Evolutionary conservation across 129 eudicot species (phyloP), one percentile per base, ranked within the genome.

Genomic region (Flaveria robusta): DNA sequence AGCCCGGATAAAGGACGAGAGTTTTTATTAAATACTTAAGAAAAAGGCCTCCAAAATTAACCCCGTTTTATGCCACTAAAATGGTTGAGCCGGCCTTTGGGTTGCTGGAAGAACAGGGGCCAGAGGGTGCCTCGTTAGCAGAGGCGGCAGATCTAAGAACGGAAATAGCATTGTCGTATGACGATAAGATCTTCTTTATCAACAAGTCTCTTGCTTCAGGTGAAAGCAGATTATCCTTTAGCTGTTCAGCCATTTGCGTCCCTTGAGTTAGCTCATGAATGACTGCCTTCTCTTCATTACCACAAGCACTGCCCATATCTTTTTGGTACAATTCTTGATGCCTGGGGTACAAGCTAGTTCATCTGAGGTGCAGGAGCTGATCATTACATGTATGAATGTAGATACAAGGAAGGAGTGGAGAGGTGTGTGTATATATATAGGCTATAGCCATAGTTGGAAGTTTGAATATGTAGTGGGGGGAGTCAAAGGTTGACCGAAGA

Each of bases 231-330:
- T 89, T 88, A 77, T 72, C 34, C 72, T 79, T 86, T 1, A 92
- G 88, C 84, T 92, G 89, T 80, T 81, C 82, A 54, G 93, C 84
- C 68, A 86, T 76, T 79, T 92, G 84, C 81, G 84, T 75, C 41
- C 93, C 97, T 68, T 89, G 91, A 64, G 76, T 68, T 0, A 92
- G 83, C 66, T 89, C 97, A 79, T 82, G 84, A 74, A 85, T 70
- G 43, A 92, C 78, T 26, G 68, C 54, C 42, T 72, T 77, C 18
- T 84, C 74, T 58, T 83, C 85, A 76, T 79, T 56, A 39, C 29
- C 73, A 42, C 56, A 73, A 76, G 64, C 75, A 77, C 69, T 68
- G 18, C 80, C 93, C 97, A 92, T 78, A 11, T 68, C 15, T 23
- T 9, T 9, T 24, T 49, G 31, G 62, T 50, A 11, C 47, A 16